These are phyloP conservation scores for Mentha longifolia DNA, from an alignment of 257 asterid species.

Conservation along the genomic window DNA sequence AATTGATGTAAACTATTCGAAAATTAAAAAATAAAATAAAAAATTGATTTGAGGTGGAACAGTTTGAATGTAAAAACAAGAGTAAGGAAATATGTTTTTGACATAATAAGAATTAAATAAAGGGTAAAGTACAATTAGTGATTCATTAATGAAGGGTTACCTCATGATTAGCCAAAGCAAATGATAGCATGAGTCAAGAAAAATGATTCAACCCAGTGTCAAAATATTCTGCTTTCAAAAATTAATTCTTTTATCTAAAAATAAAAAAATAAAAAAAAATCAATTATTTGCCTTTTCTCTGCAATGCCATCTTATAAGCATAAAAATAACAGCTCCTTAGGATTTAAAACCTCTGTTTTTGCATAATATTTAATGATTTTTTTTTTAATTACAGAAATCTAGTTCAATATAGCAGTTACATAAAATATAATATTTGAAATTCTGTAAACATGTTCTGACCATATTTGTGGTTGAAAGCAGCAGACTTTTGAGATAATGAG, in stretches of 20 bases:
- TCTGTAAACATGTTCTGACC: conserved; percentile 22
- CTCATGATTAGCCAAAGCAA: conserved; percentile 42
- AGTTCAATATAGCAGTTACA: conserved; percentile 13
- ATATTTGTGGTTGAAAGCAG: conserved; percentile 24
- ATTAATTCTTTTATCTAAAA: conserved; percentile 20
- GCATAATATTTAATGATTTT: neutral
- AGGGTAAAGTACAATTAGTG: conserved; percentile 20
- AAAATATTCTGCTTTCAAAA: conserved; percentile 34
- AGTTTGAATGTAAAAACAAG: neutral
- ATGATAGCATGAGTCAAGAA: conserved; percentile 36
- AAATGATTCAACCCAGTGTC: conserved; percentile 45
- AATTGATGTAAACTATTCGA: neutral
- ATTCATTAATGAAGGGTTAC: conserved; percentile 21
- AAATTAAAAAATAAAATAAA: neutral
- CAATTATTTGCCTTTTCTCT: too few relatives aligned
- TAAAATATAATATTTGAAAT: neutral
- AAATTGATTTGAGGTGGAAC: neutral
- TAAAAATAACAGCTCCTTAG: conserved; percentile 11
- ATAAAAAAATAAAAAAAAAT: too few relatives aligned
- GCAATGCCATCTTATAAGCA: too few relatives aligned
- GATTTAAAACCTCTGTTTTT: neutral
- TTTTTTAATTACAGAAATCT: neutral
- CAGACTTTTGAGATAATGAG: conserved; percentile 34
- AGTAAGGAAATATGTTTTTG: neutral
- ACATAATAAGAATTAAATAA: conserved; percentile 14